Evolutionary conservation across 495 filamentous ascomycete species (phyloP).

Genomic region (Talaromyces wortmannii): DNA sequence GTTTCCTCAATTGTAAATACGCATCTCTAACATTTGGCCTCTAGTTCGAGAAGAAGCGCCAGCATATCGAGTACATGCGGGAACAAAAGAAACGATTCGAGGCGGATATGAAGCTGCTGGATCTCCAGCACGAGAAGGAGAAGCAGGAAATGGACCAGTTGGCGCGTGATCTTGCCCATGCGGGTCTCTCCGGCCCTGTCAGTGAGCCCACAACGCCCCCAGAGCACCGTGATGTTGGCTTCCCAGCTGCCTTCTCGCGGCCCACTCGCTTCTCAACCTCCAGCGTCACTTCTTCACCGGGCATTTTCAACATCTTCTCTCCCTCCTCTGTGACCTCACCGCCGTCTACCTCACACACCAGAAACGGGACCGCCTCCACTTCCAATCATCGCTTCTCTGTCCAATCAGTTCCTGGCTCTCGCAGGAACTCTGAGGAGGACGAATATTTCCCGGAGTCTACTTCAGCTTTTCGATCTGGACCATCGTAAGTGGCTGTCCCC

Average conservation of each 20-base stretch:
- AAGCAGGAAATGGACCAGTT: conserved; percentile 78
- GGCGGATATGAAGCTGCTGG: conserved; percentile 78
- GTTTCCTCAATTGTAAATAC: no score
- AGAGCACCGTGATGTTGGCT: conserved; percentile 73
- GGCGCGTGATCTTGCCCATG: conserved; percentile 64
- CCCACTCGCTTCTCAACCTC: conserved; percentile 79
- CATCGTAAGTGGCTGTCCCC: conserved; percentile 27
- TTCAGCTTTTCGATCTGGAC: conserved; percentile 26
- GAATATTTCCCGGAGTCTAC: conserved; percentile 28
- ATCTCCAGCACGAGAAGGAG: conserved; percentile 71
- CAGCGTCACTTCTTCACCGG: conserved; percentile 72
- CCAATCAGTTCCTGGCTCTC: conserved; percentile 78
- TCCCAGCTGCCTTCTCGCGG: conserved; percentile 66
- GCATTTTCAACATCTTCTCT: conserved; percentile 64
- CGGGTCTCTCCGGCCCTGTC: conserved; percentile 60
- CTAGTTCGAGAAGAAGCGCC: conserved; percentile 87
- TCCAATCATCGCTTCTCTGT: conserved; percentile 48
- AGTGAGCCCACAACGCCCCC: conserved; percentile 97
- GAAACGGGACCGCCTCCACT: conserved; percentile 27
- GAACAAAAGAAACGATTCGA: conserved; percentile 82
- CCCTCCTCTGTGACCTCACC: conserved; percentile 67
- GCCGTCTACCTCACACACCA: conserved; percentile 37
- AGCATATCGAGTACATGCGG: conserved; percentile 77
- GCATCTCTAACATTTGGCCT: conserved; percentile 14
- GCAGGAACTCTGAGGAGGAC: conserved; percentile 54